A percentile compares a stretch with the other conserved stretches of the same genome.
Evolutionary conservation across 1,139 yeast genomes (phyloP).

Genomic region (Yamadazyma pseudoaaseri): DNA sequence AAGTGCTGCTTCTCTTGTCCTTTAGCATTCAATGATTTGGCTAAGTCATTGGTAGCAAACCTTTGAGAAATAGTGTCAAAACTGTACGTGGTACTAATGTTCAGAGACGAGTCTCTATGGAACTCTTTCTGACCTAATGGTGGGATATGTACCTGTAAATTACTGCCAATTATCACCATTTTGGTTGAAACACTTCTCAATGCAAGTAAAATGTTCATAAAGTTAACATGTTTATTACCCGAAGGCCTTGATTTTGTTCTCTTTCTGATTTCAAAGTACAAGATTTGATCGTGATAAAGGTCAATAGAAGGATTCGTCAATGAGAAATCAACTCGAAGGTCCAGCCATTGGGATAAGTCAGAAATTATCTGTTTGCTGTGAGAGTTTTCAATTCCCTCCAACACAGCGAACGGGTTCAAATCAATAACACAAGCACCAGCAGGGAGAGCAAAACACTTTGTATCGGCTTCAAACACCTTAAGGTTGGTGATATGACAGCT

Average conservation of each 20-base stretch:
- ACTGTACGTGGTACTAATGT: slow-evolving; percentile 24
- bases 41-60: slow-evolving; percentile 25
- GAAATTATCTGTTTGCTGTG: slow-evolving; percentile 9
- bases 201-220: slow-evolving; percentile 10
- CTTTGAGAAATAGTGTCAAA: slow-evolving; percentile 27
- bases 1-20: slow-evolving; percentile 11
- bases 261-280: slow-evolving; percentile 8
- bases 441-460: slow-evolving; percentile 37
- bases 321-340: slow-evolving; percentile 19
- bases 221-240: slow-evolving; percentile 6
- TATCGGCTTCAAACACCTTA: slow-evolving; percentile 27
- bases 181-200: slow-evolving; percentile 24
- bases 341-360: slow-evolving; percentile 12
- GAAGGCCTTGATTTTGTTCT: slow-evolving; percentile 4
- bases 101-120: slow-evolving; percentile 29
- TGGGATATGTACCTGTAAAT: slow-evolving; percentile 32
- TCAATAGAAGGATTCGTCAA: slow-evolving; percentile 36
- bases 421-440: slow-evolving; percentile 28
- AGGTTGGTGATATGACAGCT: slow-evolving; percentile 19
- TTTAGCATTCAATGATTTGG: slow-evolving; percentile 7
- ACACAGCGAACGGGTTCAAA: slow-evolving; percentile 19
- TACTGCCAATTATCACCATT: slow-evolving; percentile 33
- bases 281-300: slow-evolving; percentile 38
- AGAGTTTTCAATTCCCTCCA: slow-evolving; percentile 16
- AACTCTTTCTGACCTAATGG: slow-evolving; percentile 24